Evolutionary conservation across 805 yeast species (phyloP).

Genomic region (Blastobotrys chiropterorum): DNA sequence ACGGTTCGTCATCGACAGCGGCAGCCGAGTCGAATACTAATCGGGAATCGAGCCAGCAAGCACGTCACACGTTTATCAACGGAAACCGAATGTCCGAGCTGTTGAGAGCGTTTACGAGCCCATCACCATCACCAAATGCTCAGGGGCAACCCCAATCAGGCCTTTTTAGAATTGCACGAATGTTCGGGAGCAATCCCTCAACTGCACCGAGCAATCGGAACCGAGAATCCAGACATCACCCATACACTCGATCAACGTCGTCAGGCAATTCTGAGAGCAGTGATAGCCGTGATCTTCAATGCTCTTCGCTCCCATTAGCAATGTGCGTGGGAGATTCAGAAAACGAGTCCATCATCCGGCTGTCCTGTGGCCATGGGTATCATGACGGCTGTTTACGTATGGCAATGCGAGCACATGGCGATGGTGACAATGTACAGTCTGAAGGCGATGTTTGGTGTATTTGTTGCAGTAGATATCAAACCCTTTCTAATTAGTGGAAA

Average conservation of each 20-base stretch:
- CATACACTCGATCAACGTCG: slow-evolving; percentile 13
- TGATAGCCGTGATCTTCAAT: slow-evolving; percentile 22
- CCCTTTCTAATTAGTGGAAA: not conserved
- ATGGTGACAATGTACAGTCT: slow-evolving; percentile 15
- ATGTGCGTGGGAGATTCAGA: slow-evolving; percentile 18
- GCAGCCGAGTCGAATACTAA: not conserved
- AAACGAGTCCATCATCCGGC: slow-evolving; percentile 13
- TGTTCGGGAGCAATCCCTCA: not conserved
- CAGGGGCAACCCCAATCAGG: not conserved
- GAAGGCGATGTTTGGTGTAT: slow-evolving; percentile 28
- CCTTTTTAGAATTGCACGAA: not conserved
- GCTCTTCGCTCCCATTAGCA: slow-evolving; percentile 24
- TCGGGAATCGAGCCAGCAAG: not conserved
- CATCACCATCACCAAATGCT: not conserved
- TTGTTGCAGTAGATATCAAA: slow-evolving; percentile 26
- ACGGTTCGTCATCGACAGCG: not conserved
- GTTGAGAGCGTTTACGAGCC: not conserved
- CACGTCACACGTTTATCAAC: not conserved
- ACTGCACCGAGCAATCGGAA: not conserved
- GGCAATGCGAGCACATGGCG: slow-evolving; percentile 27
- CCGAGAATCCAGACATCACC: slow-evolving; percentile 17
- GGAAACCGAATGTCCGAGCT: not conserved
- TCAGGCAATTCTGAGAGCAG: slow-evolving; percentile 3
- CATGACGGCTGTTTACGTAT: slow-evolving; percentile 26
- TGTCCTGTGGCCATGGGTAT: slow-evolving; percentile 28